Evolutionary conservation across 345 rosid genomes (phyloP).

Genomic region (Heritiera littoralis): DNA sequence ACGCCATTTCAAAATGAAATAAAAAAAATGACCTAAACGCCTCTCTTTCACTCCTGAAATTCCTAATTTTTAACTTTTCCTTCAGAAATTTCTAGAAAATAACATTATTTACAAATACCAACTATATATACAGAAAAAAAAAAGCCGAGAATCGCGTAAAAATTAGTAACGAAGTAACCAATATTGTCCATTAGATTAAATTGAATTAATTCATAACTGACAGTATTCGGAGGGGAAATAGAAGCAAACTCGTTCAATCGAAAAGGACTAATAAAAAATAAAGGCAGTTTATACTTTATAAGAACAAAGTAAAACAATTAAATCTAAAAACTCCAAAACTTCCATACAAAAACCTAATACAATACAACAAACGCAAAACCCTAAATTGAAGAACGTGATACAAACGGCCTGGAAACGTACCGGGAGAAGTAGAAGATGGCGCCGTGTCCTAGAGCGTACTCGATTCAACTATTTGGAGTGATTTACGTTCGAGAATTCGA

Average conservation of each 20-base stretch:
- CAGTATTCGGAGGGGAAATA: background rate
- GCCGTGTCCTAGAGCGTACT: background rate
- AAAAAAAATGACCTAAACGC: background rate
- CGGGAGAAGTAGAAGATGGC: background rate
- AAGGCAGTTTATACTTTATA: background rate
- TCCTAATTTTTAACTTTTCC: background rate
- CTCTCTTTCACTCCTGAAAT: background rate
- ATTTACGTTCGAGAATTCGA: background rate
- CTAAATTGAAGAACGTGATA: background rate
- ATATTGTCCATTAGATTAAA: background rate
- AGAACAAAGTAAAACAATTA: background rate
- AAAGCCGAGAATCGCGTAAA: no score
- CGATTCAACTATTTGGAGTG: background rate
- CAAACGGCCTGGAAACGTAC: background rate
- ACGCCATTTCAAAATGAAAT: background rate
- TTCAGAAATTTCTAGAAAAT: background rate
- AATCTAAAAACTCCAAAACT: background rate
- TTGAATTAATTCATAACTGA: background rate
- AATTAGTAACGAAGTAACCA: background rate
- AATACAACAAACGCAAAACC: slow-evolving; percentile 15
- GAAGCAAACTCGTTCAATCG: background rate
- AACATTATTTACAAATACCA: background rate
- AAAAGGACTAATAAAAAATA: background rate
- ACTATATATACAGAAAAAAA: background rate
- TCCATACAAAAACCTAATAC: background rate